Evolutionary conservation across 1,139 yeast species (phyloP), one percentile per base, ranked within the genome.

Genomic region (Hemisphaericaspora lyxosophila): DNA sequence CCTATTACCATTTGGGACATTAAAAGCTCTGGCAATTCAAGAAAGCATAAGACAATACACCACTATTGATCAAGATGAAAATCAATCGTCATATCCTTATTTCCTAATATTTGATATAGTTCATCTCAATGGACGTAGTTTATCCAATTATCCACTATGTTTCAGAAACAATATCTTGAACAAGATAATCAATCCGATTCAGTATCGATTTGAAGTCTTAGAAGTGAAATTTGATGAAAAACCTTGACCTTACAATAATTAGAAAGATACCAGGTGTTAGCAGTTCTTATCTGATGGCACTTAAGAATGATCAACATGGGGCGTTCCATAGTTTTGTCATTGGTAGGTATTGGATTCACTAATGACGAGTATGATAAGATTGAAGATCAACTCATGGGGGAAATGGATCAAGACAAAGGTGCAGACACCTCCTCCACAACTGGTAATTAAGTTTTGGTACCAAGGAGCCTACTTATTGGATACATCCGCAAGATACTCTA

Each of bases 311-410:
- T 15, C 56, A 57, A 15, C 64, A 61, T 6, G 57, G 59, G 4
- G 47, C 56, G 4, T 68, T 57, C 50, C 56, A 76, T 46, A 78
- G 94, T 14, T 83, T 92, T 45, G 85, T 95, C 49, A 74, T n/a
- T 78, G 27, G 87, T 89, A 27, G 94, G 95, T 0, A 89, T 90
- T 53, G 97, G 97, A 0, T 79, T 92, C 47, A 77, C 86, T 7
- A 60, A 65, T 4, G 75, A 70, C 1, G 92, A 85, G 40, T 82
- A 73, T 45, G 74, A 74, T 27, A 69, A 67, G 37, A 82, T 92
- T 26, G 78, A 76, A 31, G 79, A 17, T 43, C 67, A 8, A 80
- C 95, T 0, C 62, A 69, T 26, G 81, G 79, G 81, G 79, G 1
- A 73, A 76, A 44, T 87, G 95, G 95, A 66, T 64, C 5, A 60